These are phyloP conservation scores for Macrophomina phaseolina DNA, from an alignment of 2,329 filamentous ascomycete species.

Conservation along the genomic window DNA sequence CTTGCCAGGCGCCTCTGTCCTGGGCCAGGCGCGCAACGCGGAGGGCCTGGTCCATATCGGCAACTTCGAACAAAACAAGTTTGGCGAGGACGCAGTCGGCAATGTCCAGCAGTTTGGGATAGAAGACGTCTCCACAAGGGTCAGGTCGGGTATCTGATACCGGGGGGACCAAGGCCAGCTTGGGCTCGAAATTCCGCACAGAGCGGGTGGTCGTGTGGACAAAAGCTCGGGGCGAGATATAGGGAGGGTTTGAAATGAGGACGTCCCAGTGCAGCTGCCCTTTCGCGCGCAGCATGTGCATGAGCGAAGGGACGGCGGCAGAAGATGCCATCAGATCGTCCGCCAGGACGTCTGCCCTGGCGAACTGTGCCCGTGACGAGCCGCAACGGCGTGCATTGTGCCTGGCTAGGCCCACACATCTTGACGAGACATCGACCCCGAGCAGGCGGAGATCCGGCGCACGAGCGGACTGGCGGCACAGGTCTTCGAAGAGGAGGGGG, in stretches of 20 bases:
- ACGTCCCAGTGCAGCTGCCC: constrained; percentile 47
- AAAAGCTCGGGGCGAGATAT: constrained; percentile 74
- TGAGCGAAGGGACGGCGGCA: background rate
- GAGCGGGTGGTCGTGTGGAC: constrained; percentile 69
- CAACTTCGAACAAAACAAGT: constrained; percentile 72
- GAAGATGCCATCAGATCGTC: background rate
- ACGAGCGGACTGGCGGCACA: constrained; percentile 52
- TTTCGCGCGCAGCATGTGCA: constrained; percentile 1
- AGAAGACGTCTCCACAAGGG: constrained; percentile 64
- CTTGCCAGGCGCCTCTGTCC: constrained; percentile 38
- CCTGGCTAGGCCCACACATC: constrained; percentile 68
- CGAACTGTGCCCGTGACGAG: constrained; percentile 26
- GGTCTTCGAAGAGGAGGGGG: constrained; percentile 72
- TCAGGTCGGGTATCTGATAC: background rate
- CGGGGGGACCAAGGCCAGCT: constrained; percentile 70
- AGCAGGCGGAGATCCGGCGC: constrained; percentile 55
- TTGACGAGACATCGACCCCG: constrained; percentile 75
- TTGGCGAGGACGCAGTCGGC: constrained; percentile 57
- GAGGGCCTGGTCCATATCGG: constrained; percentile 69
- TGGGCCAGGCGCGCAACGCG: constrained; percentile 64
- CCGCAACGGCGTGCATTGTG: constrained; percentile 56
- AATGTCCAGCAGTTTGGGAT: constrained; percentile 66
- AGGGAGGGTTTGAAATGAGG: constrained; percentile 88
- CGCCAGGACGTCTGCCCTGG: constrained; percentile 15
- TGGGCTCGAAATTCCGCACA: constrained; percentile 82